phyloP scores from a whole-genome alignment of 306 rosid genomes.

The Vigna radiata region DNA sequence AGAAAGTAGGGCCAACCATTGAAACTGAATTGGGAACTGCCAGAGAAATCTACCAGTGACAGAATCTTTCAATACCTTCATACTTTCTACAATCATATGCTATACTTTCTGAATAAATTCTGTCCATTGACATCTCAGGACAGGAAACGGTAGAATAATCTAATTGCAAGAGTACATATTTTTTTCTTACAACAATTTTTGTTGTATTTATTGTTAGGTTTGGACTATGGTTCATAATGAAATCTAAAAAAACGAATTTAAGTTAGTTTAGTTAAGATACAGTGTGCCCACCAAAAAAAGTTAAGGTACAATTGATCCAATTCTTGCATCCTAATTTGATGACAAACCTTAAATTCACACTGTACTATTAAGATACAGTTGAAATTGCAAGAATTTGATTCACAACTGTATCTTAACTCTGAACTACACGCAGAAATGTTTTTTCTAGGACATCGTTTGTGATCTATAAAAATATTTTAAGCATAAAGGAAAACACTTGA shows the following conservation, averaged over 20 bases:
- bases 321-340: slow-evolving; percentile 3
- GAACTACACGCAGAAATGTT: not conserved
- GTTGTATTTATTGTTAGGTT: not conserved
- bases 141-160: not conserved
- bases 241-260: not conserved
- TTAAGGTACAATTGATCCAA: not conserved
- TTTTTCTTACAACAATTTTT: not conserved
- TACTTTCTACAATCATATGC: not conserved
- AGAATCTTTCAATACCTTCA: not conserved
- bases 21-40: not conserved
- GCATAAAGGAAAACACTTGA: not conserved
- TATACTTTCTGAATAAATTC: not conserved
- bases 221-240: not conserved
- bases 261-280: slow-evolving; percentile 1
- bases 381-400: not conserved
- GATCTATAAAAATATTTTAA: not conserved
- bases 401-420: not conserved
- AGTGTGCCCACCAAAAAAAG: not conserved
- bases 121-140: not conserved
- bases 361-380: not conserved
- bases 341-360: not conserved
- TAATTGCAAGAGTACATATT: not conserved
- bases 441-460: not conserved
- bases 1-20: not conserved
- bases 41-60: not conserved